These are phyloP conservation scores for Porphyrellus cyaneotinctus DNA, from an alignment of 768 basidiomycete genomes.

Conservation along the genomic window DNA sequence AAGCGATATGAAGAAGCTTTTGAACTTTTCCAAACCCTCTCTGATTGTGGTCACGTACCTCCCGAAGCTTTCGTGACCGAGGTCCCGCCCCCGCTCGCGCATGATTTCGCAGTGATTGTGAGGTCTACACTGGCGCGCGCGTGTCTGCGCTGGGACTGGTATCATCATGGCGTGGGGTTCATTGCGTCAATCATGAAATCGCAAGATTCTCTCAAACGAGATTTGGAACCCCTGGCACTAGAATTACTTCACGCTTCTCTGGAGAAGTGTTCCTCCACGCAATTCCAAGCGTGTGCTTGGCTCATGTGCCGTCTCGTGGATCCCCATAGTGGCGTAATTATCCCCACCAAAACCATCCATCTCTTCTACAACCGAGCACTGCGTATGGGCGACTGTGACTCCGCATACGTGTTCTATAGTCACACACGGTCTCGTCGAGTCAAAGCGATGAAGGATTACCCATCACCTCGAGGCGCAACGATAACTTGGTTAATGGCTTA, in stretches of 20 bases:
- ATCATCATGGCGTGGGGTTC: slow-evolving; percentile 38
- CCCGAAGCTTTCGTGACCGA: slow-evolving; percentile 42
- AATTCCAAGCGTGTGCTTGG: slow-evolving; percentile 38
- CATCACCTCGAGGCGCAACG: slow-evolving; percentile 44
- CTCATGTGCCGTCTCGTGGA: slow-evolving; percentile 41
- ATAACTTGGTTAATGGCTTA: slow-evolving; percentile 53
- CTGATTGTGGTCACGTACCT: slow-evolving; percentile 43
- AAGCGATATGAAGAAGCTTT: slow-evolving; percentile 37
- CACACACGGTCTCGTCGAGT: slow-evolving; percentile 38
- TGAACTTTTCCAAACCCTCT: slow-evolving; percentile 47
- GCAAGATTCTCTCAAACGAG: slow-evolving; percentile 18
- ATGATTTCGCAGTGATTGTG: slow-evolving; percentile 46
- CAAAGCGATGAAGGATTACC: slow-evolving; percentile 37
- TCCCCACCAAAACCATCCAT: slow-evolving; percentile 43
- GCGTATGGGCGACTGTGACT: slow-evolving; percentile 23
- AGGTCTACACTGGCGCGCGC: slow-evolving; percentile 47
- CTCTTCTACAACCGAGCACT: slow-evolving; percentile 44
- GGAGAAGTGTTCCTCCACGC: slow-evolving; percentile 31
- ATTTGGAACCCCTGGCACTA: slow-evolving; percentile 35
- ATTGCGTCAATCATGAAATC: slow-evolving; percentile 30
- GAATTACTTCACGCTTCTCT: slow-evolving; percentile 44
- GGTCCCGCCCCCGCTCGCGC: slow-evolving; percentile 25
- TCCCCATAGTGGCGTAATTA: slow-evolving; percentile 24
- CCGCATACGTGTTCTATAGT: slow-evolving; percentile 45
- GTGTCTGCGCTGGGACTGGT: slow-evolving; percentile 54